Evolutionary conservation across 2,329 filamentous ascomycete species (phyloP), one percentile per base, ranked within the genome.

Genomic region (Nigrograna mackinnonii): DNA sequence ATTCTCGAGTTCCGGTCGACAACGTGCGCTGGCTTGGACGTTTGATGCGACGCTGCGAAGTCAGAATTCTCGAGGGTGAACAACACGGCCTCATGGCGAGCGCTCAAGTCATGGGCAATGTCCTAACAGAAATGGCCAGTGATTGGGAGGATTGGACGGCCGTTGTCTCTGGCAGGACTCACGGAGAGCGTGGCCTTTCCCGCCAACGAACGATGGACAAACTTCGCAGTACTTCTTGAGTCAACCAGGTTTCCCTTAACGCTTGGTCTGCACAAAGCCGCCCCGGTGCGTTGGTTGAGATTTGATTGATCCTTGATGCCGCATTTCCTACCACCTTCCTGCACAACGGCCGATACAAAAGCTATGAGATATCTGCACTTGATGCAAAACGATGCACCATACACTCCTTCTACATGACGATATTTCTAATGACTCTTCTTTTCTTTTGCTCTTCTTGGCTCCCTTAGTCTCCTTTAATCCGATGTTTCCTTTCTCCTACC

Each of bases 11-110:
- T 1, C 94, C 94, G 0, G 87, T 96, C 12, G 94, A 96, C 43
- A 99, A 99, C 60, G 90, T 96, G 17, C 82, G 86, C 52, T 99
- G 94, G 94, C 79, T 99, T 6, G 91, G 91, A 44, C 91, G 91
- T 69, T 88, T 88, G 31, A 97, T 99, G 91, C 84, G 88, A 21
- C 79, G 89, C 35, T 97, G 92, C 67, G 94, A 97, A 66, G 89
- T 99, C 12, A 79, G 92, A 4, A 84, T 97, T 4, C 77, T 99
- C 3, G 88, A 95, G 54, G 90, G 89, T 5, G 92, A 99, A 67
- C 90, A 91, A 3, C 94, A 99, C 63, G 92, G 94, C 0, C 74
- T 99, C 18, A 99, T 99, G 94, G 94, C 94, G 1, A 95, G 87
- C 54, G 91, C 94, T 1, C 77, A 78, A 12, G 92, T 97, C 33